These are phyloP conservation scores for Blastocystis sp. DNA, from an alignment of 352 stramenopile genomes.

Conservation along the genomic window DNA sequence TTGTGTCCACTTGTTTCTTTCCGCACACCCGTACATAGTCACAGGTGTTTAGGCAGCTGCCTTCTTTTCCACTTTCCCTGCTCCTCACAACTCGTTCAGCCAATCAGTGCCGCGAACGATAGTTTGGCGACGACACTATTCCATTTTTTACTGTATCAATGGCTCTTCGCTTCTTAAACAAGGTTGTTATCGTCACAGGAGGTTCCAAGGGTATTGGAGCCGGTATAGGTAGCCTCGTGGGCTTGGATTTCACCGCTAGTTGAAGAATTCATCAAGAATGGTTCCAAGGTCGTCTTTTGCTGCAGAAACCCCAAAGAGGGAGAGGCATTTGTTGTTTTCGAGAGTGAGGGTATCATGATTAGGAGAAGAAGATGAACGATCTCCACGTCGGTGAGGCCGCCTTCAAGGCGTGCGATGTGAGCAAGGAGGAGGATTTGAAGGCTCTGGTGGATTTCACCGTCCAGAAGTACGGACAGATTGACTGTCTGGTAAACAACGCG, in stretches of 20 bases:
- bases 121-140: not conserved
- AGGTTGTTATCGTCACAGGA: conserved; percentile 67
- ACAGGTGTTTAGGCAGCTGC: no score
- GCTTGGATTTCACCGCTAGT: conserved; percentile 27
- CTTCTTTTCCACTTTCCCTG: no score
- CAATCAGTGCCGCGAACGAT: no score
- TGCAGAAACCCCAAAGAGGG: conserved; percentile 63
- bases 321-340: conserved; percentile 32
- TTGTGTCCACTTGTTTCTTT: not conserved
- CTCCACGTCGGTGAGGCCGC: conserved; percentile 42
- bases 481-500: conserved; percentile 68
- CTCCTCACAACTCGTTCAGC: no score
- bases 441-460: conserved; percentile 68
- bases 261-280: conserved; percentile 68
- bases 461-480: conserved; percentile 67
- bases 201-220: conserved; percentile 69
- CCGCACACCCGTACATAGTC: not conserved
- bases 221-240: conserved; percentile 28
- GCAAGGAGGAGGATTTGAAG: conserved; percentile 58
- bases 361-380: conserved; percentile 68
- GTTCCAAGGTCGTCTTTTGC: conserved; percentile 66
- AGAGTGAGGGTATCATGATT: not conserved
- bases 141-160: not conserved
- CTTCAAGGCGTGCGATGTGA: conserved; percentile 65
- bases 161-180: conserved; percentile 62